Base-by-base conservation (phyloP, 805 yeast genomes). In the Priceomyces melissophilus region DNA sequence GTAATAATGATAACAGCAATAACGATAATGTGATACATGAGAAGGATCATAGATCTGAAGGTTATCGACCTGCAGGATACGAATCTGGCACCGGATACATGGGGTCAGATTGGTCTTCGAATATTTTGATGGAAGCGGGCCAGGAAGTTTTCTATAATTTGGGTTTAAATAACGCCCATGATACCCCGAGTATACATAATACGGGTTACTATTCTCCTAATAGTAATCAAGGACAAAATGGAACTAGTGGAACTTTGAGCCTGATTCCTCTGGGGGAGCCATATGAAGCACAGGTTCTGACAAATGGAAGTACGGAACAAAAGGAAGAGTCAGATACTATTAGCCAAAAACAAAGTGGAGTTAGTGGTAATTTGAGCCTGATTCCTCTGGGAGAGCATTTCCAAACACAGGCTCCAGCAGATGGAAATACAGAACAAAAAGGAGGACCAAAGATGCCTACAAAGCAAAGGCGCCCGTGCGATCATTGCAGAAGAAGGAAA, bases 401-500 rank as follows among this genome's bases (percentile, higher is more conserved):
- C 15, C 32, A 17, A 16, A 17, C 10, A 25, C 31, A 13, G 32
- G 32, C 4, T 12, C 14, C 14, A 29, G 6, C 32, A 4, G 8
- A 12, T 29, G 13, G 14, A 12, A 20, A 8, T 20, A 20, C 4
- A 5, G 25, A 20, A 20, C 7, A 4, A 20, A 20, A 8, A 8
- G 25, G 7, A 20, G 25, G n/a, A 20, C 25, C 25, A 15, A 35
- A 12, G 37, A 31, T 8, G 35, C 33, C 14, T 4, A 37, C 70
- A 4, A 75, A 74, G 42, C 76, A 71, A 48, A 63, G 76, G 15
- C 65, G 79, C 28, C 91, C 95, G 1, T 89, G 96, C 57, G 96
- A 87, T 55, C 87, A 82, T 50, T 90, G 97, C 60, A 71, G 95
- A 32, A 68, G 89, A 43, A 71, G 90, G 36, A 87, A 86, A 55